A percentile compares a stretch with the other conserved stretches of the same genome.
Conservation (phyloP, 148 eudicot genomes). For the Salicornia ramosissima region DNA sequence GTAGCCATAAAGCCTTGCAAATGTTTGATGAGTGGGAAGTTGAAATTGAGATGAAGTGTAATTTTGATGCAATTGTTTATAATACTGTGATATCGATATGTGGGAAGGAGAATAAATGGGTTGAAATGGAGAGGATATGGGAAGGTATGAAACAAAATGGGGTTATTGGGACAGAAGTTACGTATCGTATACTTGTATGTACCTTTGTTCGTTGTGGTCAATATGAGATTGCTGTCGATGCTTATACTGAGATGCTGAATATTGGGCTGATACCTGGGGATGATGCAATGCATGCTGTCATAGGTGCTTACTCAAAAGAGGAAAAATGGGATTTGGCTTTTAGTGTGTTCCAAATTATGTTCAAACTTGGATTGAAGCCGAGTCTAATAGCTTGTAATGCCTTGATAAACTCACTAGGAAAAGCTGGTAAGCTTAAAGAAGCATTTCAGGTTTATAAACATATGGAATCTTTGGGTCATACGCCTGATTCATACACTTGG, state of each 20-base stretch:
- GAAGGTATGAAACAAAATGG: conserved; percentile 39
- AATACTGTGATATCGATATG: conserved; percentile 59
- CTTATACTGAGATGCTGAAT: conserved; percentile 58
- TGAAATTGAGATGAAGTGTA: conserved; percentile 25
- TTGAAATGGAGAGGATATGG: conserved; percentile 50
- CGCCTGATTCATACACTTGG: conserved; percentile 72
- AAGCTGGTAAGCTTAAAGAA: conserved; percentile 45
- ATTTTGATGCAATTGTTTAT: conserved; percentile 51
- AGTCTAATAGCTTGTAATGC: conserved; percentile 55
- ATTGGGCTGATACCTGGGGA: conserved; percentile 36
- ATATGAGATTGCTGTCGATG: conserved; percentile 60
- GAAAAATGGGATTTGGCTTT: conserved; percentile 52
- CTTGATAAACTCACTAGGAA: conserved; percentile 61
- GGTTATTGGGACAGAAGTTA: conserved; percentile 42
- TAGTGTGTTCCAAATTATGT: conserved; percentile 44
- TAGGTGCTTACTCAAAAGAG: conserved; percentile 60
- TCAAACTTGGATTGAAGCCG: conserved; percentile 47
- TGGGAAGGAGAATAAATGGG: conserved; percentile 50
- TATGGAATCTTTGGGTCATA: conserved; percentile 42
- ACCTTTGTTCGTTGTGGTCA: conserved; percentile 57
- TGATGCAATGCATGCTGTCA: conserved; percentile 59
- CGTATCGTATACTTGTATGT: conserved; percentile 55
- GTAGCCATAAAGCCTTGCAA: conserved; percentile 40
- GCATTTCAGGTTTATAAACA: conserved; percentile 42
- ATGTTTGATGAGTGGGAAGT: conserved; percentile 42